Conservation (phyloP, 129 eudicot genomes). For the Ambrosia trifida region DNA sequence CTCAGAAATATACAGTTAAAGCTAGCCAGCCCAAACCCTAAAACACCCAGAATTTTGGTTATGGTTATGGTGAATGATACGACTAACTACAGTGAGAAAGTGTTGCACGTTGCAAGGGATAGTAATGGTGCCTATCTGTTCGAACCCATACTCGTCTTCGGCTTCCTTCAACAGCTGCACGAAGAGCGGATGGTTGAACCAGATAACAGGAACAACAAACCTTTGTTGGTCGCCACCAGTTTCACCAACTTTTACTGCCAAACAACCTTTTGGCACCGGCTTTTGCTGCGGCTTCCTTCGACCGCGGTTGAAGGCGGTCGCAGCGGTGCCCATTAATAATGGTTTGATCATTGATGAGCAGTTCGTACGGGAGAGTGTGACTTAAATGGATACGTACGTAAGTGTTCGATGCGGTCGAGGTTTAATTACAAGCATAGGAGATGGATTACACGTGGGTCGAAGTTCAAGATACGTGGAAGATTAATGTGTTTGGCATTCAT, state of each 20-base stretch:
- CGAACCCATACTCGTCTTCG: conserved; percentile 65
- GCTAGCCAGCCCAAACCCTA: conserved; percentile 42
- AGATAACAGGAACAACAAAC: conserved; percentile 53
- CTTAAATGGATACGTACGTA: neutral
- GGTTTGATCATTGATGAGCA: neutral
- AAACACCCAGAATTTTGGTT: conserved; percentile 47
- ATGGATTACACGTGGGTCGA: conserved; percentile 31
- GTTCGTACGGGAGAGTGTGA: neutral
- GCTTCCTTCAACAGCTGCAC: conserved; percentile 54
- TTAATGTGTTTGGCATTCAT: conserved; percentile 2
- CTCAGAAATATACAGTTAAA: neutral
- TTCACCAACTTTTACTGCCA: conserved; percentile 63
- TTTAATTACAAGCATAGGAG: conserved; percentile 10
- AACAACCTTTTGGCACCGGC: conserved; percentile 56
- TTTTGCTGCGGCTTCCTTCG: conserved; percentile 10
- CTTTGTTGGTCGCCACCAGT: conserved; percentile 47
- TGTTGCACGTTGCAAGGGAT: conserved; percentile 60
- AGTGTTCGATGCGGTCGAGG: conserved; percentile 35
- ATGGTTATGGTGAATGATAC: conserved; percentile 34
- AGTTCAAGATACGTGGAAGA: conserved; percentile 40
- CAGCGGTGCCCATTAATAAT: conserved; percentile 26
- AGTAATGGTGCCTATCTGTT: conserved; percentile 59
- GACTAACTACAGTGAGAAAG: conserved; percentile 36
- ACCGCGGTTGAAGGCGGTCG: conserved; percentile 9
- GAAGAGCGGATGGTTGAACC: conserved; percentile 57